Base-by-base conservation (phyloP, 768 basidiomycete genomes). In the Suillus decipiens region DNA sequence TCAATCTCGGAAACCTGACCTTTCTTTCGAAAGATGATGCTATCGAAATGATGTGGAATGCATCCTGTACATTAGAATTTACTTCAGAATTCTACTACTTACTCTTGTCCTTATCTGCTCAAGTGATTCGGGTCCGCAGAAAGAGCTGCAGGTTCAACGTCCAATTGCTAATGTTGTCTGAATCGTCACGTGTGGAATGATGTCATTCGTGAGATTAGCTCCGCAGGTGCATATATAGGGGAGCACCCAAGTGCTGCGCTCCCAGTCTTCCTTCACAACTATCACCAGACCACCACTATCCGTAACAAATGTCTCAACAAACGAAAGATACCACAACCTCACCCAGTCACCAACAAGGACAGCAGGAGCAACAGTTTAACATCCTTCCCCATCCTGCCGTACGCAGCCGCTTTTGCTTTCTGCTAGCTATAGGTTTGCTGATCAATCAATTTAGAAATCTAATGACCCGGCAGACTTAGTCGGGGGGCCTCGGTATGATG, bases 361-460 rank as follows among this genome's bases (percentile, higher is more conserved):
- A 63, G 57, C 60, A 63, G 8, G 81, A 85, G 67, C 81, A 76
- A 56, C 69, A 67, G 1, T 87, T 82, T 72, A 75, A 73, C 55
- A 88, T 84, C 68, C 79, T 82, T 62, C 88, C 88, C 24, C 86
- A 88, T 70, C 88, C 87, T 56, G 86, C 87, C 67, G 86, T 86
- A 68, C 55, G 82, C 69, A 2, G 36, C 51, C 65, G 39, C 22
- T 11, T 3, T 41, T 3, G 1, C 51, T 17, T 61, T 45, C 43
- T 3, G 3, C 28, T 36, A 47, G 11, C 11, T 17, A 33, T 42
- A 28, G 1, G 11, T 2, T 34, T 5, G 36, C 39, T 43, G 5
- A 54, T 24, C 1, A 17, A 34, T 24, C 59, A 3, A 59, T 24
- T 41, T 63, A 89, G 87, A 86, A 81, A 77, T 77, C 83, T 6